Conservation (phyloP, 306 rosid genomes). For the Corylus americana region DNA sequence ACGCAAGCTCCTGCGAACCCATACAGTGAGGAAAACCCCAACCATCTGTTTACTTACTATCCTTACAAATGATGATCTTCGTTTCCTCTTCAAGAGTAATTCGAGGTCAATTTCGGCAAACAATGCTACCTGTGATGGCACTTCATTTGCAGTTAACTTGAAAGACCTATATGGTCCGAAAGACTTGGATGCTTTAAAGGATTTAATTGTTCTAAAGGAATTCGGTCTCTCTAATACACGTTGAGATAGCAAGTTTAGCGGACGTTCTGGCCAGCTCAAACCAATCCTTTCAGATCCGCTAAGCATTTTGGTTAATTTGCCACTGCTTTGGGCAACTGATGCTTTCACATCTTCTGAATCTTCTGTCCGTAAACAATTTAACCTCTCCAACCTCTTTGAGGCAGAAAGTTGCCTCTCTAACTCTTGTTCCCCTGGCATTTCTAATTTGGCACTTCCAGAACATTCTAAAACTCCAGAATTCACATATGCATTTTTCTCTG, state of each 20-base stretch:
- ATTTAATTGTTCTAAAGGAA: conserved; percentile 52
- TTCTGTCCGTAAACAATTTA: conserved; percentile 57
- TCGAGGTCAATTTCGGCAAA: conserved; percentile 81
- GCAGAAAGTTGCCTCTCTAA: conserved; percentile 51
- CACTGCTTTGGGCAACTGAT: conserved; percentile 35
- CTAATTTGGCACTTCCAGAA: conserved; percentile 35
- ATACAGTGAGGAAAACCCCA: conserved; percentile 79
- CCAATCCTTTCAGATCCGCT: conserved; percentile 85
- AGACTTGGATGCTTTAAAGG: conserved; percentile 61
- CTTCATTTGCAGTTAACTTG: conserved; percentile 53
- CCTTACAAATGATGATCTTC: conserved; percentile 71
- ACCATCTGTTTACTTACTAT: conserved; percentile 97
- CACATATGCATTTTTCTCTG: conserved; percentile 23
- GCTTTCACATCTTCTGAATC: conserved; percentile 33
- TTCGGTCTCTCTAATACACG: conserved; percentile 48
- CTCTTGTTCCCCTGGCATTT: conserved; percentile 31
- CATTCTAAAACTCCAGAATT: conserved; percentile 38
- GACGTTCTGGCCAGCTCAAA: conserved; percentile 92
- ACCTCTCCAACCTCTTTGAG: conserved; percentile 61
- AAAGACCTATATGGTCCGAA: conserved; percentile 51
- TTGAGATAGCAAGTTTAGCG: conserved; percentile 59
- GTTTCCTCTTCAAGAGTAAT: conserved; percentile 73
- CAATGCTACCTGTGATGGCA: conserved; percentile 42
- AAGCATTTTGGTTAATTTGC: conserved; percentile 58
- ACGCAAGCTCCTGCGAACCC: conserved; percentile 89